These are phyloP conservation scores for Fusarium sororula DNA, from an alignment of 2,329 filamentous ascomycete genomes.

Conservation along the genomic window DNA sequence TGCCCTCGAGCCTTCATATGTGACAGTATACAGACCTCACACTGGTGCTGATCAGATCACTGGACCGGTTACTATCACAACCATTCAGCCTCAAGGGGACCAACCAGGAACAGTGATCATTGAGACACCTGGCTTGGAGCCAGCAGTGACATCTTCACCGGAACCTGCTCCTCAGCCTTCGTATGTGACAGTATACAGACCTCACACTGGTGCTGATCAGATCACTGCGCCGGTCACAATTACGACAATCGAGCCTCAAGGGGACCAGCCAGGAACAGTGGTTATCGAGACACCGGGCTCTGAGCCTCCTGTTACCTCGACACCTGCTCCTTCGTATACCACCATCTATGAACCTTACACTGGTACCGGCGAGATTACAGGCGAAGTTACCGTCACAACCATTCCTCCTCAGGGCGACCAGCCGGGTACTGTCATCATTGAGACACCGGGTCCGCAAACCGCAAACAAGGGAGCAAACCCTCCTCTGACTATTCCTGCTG, in stretches of 20 bases:
- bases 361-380: constrained; percentile 10
- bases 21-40: constrained; percentile 3
- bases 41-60: constrained; percentile 7
- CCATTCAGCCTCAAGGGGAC: not conserved
- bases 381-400: not conserved
- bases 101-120: constrained; percentile 15
- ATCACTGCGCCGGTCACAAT: constrained; percentile 1
- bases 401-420: constrained; percentile 7
- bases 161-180: not conserved
- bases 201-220: not conserved
- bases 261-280: constrained; percentile 7
- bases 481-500: constrained; percentile 17
- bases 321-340: constrained; percentile 3
- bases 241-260: not conserved
- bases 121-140: constrained; percentile 3
- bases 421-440: constrained; percentile 25
- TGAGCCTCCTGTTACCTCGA: not conserved
- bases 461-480: constrained; percentile 10
- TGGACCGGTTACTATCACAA: not conserved
- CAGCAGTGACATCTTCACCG: not conserved
- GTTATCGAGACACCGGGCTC: constrained; percentile 16
- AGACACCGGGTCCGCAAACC: constrained; percentile 6
- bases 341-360: constrained; percentile 24
- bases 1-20: not conserved
- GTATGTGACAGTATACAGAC: not conserved